Base-by-base conservation (phyloP, 257 asterid species). In the Avicennia marina region DNA sequence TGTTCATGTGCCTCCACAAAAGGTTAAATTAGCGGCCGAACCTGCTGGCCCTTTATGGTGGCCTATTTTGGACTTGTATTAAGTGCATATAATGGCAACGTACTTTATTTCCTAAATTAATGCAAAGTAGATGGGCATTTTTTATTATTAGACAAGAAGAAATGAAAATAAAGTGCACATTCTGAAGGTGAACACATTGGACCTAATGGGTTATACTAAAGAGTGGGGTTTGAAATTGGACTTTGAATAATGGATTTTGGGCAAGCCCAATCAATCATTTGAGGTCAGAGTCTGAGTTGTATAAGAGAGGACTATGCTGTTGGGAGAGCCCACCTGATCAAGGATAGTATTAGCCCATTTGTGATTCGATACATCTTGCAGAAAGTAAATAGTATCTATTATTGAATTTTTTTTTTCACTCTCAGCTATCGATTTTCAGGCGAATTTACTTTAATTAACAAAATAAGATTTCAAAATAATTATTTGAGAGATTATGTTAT, bases 1-100 rank as follows among this genome's bases (percentile, higher is more conserved):
- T 56, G 62, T 40, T 56, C 51, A 24, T 40, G 62, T 56, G 62
- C 51, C 51, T 21, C 62, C 51, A n/a, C 7, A 39, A 40, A 41
- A 26, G 18, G 21, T 13, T 38, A 54, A 7, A 10, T 34, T 18
- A 18, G n/a, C n/a, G n/a, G n/a, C 43, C 31, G 36, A 19, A 54
- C 32, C 2, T 45, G 2, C 26, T 11, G 40, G 53, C 32, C 19
- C 4, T 42, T 43, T 25, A 41, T 17, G 16, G 25, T 6, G 44
- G 39, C 41, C 20, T 1, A 0, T 34, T 45, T 41, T 43, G 41
- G 6, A 3, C 15, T 2, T 4, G n/a, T n/a, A n/a, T 1, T 27
- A 10, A 27, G 40, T 31, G 9, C 27, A 9, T 19, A 53, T 19
- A 34, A 22, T 26, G 52, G 36, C 45, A 41, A n/a, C n/a, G n/a